These are phyloP conservation scores for Solanum microdontum DNA, from an alignment of 257 asterid species.

Conservation along the genomic window DNA sequence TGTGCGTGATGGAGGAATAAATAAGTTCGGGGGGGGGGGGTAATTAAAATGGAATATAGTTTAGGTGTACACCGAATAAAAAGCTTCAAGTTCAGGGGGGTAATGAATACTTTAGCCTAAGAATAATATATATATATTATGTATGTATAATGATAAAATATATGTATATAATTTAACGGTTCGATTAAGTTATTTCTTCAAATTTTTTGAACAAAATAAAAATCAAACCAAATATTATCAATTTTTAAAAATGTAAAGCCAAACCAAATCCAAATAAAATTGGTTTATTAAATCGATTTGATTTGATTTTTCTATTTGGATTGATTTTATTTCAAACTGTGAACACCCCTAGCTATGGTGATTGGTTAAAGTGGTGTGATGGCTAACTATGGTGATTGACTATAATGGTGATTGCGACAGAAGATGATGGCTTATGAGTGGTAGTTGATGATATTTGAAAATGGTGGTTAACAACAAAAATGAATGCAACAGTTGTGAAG, in stretches of 20 bases:
- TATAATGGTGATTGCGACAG: neutral
- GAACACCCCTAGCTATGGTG: neutral
- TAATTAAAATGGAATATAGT: too few species aligned
- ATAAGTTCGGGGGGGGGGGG: too few species aligned
- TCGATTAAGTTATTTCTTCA: neutral
- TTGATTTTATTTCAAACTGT: neutral
- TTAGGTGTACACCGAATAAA: too few species aligned
- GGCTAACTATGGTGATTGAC: neutral
- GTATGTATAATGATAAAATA: too few species aligned
- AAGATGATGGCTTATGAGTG: neutral
- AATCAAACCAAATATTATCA: neutral
- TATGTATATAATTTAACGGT: too few species aligned
- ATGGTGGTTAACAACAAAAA: neutral
- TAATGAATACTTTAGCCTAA: too few species aligned
- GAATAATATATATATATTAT: too few species aligned
- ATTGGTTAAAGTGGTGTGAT: neutral
- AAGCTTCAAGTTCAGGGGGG: too few species aligned
- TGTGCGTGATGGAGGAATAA: too few species aligned
- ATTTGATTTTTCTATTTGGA: neutral
- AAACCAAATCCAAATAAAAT: neutral
- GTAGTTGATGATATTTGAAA: neutral
- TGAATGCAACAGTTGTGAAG: neutral
- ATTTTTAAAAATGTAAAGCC: neutral
- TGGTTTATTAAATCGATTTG: too few species aligned
- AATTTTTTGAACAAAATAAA: too few species aligned